These are phyloP conservation scores for Solanum peruvianum DNA, from an alignment of 257 asterid species.

Conservation along the genomic window DNA sequence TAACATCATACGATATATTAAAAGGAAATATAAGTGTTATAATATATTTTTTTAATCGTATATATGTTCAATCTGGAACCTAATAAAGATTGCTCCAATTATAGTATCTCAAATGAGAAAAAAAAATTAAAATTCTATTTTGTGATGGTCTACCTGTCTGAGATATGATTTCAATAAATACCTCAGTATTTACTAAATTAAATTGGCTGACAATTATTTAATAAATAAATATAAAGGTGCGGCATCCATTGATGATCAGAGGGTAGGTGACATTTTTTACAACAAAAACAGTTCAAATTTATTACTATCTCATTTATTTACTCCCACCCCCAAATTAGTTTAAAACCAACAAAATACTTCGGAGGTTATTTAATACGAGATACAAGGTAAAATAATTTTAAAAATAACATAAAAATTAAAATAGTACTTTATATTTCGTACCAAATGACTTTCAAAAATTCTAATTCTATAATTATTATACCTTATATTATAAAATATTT, in stretches of 20 bases:
- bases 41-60: background rate
- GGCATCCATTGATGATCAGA: background rate
- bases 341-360: background rate
- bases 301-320: background rate
- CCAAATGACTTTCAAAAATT: too few species aligned
- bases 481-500: too few species aligned
- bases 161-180: background rate
- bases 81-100: background rate
- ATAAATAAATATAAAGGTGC: background rate
- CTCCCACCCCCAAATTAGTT: background rate
- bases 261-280: background rate
- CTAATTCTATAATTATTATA: too few species aligned
- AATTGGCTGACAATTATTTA: background rate
- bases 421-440: too few species aligned
- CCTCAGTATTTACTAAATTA: too few species aligned
- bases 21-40: background rate
- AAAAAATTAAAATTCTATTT: background rate
- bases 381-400: too few species aligned
- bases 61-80: background rate
- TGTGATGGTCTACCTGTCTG: background rate
- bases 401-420: too few species aligned
- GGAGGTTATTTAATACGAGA: rapidly evolving
- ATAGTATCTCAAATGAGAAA: background rate
- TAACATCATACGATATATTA: background rate
- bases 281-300: background rate